phyloP scores from a whole-genome alignment of 768 basidiomycete genomes.

The Lentinus brumalis region DNA sequence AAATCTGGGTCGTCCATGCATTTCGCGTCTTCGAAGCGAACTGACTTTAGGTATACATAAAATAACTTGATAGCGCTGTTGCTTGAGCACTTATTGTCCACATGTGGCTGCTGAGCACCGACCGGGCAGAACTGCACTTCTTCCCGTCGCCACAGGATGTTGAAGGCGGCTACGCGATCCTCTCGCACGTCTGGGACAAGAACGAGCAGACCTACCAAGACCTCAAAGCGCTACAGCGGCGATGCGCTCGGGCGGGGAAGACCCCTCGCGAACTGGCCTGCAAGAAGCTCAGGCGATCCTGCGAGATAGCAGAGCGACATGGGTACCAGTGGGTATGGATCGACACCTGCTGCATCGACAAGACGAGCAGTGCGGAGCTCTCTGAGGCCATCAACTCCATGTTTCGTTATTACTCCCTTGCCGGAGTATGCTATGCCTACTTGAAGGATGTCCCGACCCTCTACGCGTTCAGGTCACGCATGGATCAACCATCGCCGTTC shows the following conservation, averaged over 20 bases:
- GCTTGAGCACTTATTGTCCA: no score
- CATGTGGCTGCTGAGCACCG: background rate
- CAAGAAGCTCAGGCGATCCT: background rate
- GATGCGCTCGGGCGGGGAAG: background rate
- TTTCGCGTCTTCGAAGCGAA: no score
- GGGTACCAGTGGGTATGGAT: conserved; percentile 7
- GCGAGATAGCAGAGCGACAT: background rate
- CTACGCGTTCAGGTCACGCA: no score
- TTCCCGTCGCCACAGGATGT: background rate
- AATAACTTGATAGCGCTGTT: no score
- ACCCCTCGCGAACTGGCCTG: background rate
- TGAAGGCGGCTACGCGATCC: background rate
- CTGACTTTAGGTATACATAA: no score
- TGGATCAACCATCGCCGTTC: no score
- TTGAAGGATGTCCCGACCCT: background rate
- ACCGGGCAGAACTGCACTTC: background rate
- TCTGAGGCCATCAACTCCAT: conserved; percentile 10
- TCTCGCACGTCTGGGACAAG: conserved; percentile 1
- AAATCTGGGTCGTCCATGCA: no score
- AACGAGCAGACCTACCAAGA: background rate
- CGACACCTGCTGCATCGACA: conserved; percentile 16
- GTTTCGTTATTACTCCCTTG: conserved; percentile 3
- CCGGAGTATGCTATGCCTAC: conserved; percentile 1
- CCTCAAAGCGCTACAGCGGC: background rate
- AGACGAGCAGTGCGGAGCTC: conserved; percentile 11